Evolutionary conservation across 257 asterid genomes (phyloP).

Genomic region (Solanum bukasovii): DNA sequence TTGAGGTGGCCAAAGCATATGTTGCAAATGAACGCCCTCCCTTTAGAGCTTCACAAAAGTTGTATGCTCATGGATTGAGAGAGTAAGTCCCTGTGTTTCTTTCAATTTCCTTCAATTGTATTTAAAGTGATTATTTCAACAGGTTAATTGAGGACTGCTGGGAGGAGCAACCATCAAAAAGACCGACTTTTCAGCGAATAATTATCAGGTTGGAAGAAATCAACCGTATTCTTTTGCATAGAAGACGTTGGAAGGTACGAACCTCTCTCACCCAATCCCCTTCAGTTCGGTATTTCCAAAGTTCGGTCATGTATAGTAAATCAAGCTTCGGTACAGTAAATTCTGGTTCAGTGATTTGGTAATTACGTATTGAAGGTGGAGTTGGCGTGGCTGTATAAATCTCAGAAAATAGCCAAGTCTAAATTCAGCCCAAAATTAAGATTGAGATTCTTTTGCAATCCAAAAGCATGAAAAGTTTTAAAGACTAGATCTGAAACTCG

Average conservation of each 20-base stretch:
- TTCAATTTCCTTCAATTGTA: neutral
- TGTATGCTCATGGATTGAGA: constrained; percentile 53
- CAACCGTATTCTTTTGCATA: constrained; percentile 24
- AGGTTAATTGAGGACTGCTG: constrained; percentile 74
- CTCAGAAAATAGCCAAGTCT: neutral
- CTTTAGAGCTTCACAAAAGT: constrained; percentile 56
- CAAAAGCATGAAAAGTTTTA: neutral
- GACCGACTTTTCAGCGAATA: constrained; percentile 58
- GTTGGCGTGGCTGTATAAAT: neutral
- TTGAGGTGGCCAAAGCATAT: constrained; percentile 63
- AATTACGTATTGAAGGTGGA: neutral
- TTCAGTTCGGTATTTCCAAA: neutral
- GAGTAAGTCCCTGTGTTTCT: constrained; percentile 29
- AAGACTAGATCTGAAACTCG: neutral
- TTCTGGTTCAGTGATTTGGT: neutral
- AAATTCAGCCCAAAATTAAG: neutral
- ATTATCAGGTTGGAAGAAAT: constrained; percentile 50
- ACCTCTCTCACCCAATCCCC: neutral
- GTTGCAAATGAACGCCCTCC: constrained; percentile 78
- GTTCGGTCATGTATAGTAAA: neutral
- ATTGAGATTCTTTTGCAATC: neutral
- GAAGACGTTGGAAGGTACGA: constrained; percentile 66
- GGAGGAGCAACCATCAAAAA: constrained; percentile 41
- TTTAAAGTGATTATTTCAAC: constrained; percentile 8
- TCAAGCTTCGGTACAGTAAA: neutral